phyloP scores from a whole-genome alignment of 768 basidiomycete species.

The Leccinum rimulosum region DNA sequence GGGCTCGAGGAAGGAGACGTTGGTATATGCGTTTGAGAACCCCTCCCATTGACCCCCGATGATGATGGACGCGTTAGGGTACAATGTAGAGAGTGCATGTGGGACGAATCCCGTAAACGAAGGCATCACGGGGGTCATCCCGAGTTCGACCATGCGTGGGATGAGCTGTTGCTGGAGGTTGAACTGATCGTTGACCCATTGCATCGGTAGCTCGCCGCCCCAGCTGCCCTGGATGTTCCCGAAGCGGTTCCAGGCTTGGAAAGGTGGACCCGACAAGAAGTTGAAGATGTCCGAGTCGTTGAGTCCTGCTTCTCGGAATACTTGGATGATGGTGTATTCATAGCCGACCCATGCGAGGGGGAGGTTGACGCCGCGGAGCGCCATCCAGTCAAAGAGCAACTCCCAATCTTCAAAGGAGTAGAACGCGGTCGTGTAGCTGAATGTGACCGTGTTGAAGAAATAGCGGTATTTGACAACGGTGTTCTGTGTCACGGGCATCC shows the following conservation, averaged over 20 bases:
- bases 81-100: conserved; percentile 18
- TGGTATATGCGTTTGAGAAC: conserved; percentile 33
- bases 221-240: conserved; percentile 43
- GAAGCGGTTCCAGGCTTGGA: conserved; percentile 34
- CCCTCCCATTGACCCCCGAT: conserved; percentile 35
- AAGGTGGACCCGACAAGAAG: conserved; percentile 37
- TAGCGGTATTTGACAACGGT: conserved; percentile 40
- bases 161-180: conserved; percentile 36
- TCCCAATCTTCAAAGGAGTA: conserved; percentile 41
- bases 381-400: conserved; percentile 41
- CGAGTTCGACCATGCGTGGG: conserved; percentile 9
- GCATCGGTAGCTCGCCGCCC: conserved; percentile 35
- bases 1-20: conserved; percentile 33
- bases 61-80: not conserved
- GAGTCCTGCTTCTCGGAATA: conserved; percentile 39
- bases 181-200: conserved; percentile 24
- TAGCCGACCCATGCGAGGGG: conserved; percentile 43
- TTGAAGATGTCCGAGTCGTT: conserved; percentile 32
- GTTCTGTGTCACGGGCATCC: conserved; percentile 29
- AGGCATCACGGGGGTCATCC: conserved; percentile 41
- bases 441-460: conserved; percentile 7
- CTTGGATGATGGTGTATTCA: conserved; percentile 36
- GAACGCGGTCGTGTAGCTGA: conserved; percentile 23
- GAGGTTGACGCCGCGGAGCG: conserved; percentile 39
- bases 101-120: conserved; percentile 44